phyloP scores from a whole-genome alignment of 768 basidiomycete genomes.

The Roridomyces roridus region DNA sequence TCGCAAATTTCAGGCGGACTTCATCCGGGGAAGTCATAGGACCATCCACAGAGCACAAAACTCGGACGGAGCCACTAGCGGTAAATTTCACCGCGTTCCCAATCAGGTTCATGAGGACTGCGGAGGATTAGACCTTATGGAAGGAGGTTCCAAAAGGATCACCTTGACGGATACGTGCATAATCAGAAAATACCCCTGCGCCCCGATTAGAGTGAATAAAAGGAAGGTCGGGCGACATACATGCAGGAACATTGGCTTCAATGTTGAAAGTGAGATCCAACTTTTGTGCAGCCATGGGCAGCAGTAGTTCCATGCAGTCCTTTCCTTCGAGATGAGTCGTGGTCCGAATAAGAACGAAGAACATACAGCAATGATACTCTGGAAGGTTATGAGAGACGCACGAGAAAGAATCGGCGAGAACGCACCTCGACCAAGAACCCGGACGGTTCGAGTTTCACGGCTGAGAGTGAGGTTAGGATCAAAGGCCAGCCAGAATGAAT shows the following conservation, averaged over 20 bases:
- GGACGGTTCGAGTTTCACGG: constrained; percentile 72
- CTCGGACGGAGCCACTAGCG: constrained; percentile 63
- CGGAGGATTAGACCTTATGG: neutral
- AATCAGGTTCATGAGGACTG: constrained; percentile 79
- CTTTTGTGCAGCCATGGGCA: constrained; percentile 79
- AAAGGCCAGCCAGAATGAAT: neutral
- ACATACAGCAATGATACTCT: constrained; percentile 70
- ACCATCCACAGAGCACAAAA: constrained; percentile 62
- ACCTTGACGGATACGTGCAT: constrained; percentile 79
- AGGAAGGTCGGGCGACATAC: constrained; percentile 39
- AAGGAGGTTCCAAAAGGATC: constrained; percentile 1
- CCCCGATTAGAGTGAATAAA: neutral
- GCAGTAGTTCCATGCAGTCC: constrained; percentile 80
- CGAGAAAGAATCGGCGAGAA: neutral
- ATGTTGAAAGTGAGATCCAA: constrained; percentile 78
- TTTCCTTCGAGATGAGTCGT: constrained; percentile 25
- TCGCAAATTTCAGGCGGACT: constrained; percentile 66
- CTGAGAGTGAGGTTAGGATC: constrained; percentile 38
- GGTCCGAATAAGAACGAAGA: neutral
- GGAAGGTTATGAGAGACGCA: neutral
- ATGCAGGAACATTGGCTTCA: constrained; percentile 67
- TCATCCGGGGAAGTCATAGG: constrained; percentile 43
- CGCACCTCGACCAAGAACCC: constrained; percentile 68
- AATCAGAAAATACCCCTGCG: constrained; percentile 74
- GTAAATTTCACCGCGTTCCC: constrained; percentile 84